Base-by-base conservation (phyloP, 129 eudicot species). In the Ambrosia trifida region DNA sequence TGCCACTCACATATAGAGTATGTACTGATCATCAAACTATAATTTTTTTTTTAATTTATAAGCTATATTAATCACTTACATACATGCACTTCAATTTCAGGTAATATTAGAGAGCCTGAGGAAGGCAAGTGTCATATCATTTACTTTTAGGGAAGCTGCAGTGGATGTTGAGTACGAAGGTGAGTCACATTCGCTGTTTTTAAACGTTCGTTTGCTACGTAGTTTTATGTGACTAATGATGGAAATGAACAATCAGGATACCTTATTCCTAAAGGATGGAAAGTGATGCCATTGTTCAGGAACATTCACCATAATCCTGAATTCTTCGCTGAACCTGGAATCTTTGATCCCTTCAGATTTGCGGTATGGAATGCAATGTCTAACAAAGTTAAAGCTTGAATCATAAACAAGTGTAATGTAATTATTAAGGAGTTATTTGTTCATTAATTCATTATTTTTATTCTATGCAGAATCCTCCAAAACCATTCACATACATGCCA, bases 191-290 rank as follows among this genome's bases (percentile, higher is more conserved):
- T 12, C 2, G 45, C 68, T 19, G 28, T 5, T 18, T 65, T 65
- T 36, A 53, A 53, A 14, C 44, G 64, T 10, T 5, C 45, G 4
- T 59, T 69, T 35, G 2, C 14, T 10, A 24, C 33, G 12, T 76
- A 41, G 40, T 47, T 68, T 38, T 59, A 18, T 36, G 12, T 59
- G 19, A 69, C 53, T 60, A 36, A 46, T 54, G 18, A 76, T 76
- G 69, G 38, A 32, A 68, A 53, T 28, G 43, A 45, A 65, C 68
- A 36, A 61, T 58, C 86, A 90, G 97, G 95, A 53, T 90, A 83
- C 77, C 85, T 79, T 28, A 87, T 90, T 49, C 97, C 97, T n/a
- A 85, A 85, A 79, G 95, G 97, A 7, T 90, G 97, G 97, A 90
- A 90, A 76, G 97, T 87, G 69, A 85, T 90, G 96, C 96, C 96